Percentiles rank a stretch among this genome's conserved stretches.
These are phyloP conservation scores for Forsythia suspensa DNA, from an alignment of 257 asterid species.

Conservation along the genomic window DNA sequence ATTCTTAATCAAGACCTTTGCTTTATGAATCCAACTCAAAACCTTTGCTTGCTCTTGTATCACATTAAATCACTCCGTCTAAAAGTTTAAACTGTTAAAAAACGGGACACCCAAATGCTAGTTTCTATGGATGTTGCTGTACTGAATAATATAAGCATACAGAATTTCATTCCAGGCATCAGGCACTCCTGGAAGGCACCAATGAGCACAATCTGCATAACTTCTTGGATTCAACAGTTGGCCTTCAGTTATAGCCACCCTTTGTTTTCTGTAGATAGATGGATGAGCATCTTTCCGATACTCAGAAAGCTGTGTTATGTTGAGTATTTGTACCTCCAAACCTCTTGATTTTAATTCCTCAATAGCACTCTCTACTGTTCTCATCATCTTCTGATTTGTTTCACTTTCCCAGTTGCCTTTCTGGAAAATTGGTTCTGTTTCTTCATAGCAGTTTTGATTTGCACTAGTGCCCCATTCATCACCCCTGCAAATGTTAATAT, in stretches of 20 bases:
- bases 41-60: too few relatives aligned
- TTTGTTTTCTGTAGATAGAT: conserved; percentile 26
- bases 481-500: conserved; percentile 28
- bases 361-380: conserved; percentile 30
- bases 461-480: conserved; percentile 41
- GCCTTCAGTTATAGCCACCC: conserved; percentile 13
- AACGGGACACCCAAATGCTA: too few relatives aligned
- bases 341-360: conserved; percentile 39
- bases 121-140: background rate
- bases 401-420: conserved; percentile 38
- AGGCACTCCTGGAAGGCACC: conserved; percentile 63
- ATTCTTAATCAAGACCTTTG: too few relatives aligned
- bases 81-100: too few relatives aligned
- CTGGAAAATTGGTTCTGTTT: conserved; percentile 31
- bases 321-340: conserved; percentile 27
- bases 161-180: conserved; percentile 54
- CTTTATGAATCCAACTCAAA: too few relatives aligned
- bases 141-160: conserved; percentile 32
- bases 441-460: conserved; percentile 39
- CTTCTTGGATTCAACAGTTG: conserved; percentile 20
- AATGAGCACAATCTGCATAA: conserved; percentile 43
- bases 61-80: too few relatives aligned
- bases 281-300: conserved; percentile 41
- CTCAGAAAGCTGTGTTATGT: conserved; percentile 35
- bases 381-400: conserved; percentile 46